Conservation (phyloP, 176 grass and related monocot species). For the Alopecurus myosuroides region DNA sequence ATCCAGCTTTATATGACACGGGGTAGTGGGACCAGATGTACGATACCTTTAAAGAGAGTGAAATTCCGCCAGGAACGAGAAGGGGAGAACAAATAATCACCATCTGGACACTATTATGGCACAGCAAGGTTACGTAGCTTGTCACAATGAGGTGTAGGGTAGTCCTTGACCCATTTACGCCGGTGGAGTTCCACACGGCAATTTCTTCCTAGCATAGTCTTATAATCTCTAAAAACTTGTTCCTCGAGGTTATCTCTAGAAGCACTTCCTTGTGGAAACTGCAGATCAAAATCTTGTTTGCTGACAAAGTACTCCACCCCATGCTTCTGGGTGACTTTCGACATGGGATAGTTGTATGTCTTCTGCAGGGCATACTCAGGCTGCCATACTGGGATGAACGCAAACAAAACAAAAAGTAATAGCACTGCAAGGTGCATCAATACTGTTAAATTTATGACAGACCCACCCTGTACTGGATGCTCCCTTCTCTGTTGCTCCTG, state of each 20-base stretch:
- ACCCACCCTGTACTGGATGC: conserved; percentile 27
- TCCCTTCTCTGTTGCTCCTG: conserved; percentile 47
- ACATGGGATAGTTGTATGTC: conserved; percentile 51
- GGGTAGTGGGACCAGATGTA: too few species aligned
- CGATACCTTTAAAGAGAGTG: conserved; percentile 5
- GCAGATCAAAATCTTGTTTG: conserved; percentile 73
- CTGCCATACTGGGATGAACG: conserved; percentile 47
- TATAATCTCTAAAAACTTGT: conserved; percentile 72
- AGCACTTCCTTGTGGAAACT: conserved; percentile 53
- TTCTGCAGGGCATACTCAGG: conserved; percentile 72
- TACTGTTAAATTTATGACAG: conserved; percentile 31
- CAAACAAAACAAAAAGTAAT: conserved; percentile 51
- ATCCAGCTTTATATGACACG: too few species aligned
- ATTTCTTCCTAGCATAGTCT: conserved; percentile 42
- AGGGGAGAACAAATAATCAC: conserved; percentile 13
- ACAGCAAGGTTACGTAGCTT: conserved; percentile 47
- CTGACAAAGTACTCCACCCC: conserved; percentile 80
- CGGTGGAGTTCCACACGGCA: conserved; percentile 68
- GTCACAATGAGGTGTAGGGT: conserved; percentile 79
- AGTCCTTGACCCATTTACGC: conserved; percentile 47
- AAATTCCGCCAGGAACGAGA: background rate
- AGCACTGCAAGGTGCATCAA: conserved; percentile 50
- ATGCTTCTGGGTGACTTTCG: conserved; percentile 57
- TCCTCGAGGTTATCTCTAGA: conserved; percentile 69
- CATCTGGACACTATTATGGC: conserved; percentile 29